Conservation (phyloP, 305 asterid genomes). For the Caryopteris hybrid region DNA sequence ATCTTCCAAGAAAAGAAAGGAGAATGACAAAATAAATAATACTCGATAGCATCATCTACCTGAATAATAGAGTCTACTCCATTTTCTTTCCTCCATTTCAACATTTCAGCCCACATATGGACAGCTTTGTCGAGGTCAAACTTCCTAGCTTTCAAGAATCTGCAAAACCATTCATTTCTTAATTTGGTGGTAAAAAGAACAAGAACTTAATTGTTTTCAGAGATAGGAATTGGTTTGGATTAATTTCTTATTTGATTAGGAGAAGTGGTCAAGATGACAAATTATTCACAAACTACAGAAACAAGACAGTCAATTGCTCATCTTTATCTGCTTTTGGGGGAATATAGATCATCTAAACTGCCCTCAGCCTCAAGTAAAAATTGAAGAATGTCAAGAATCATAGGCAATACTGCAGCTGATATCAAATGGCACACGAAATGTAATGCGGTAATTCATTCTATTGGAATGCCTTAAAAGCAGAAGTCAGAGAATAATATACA, state of each 20-base stretch:
- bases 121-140: conserved; percentile 85
- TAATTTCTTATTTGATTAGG: neutral
- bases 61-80: conserved; percentile 75
- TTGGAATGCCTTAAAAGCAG: neutral
- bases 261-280: neutral
- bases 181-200: neutral
- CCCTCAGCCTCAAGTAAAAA: too few species aligned
- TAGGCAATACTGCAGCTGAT: neutral
- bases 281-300: neutral
- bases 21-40: neutral
- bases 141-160: conserved; percentile 90
- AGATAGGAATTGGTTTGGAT: neutral
- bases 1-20: neutral
- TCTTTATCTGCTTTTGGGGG: too few species aligned
- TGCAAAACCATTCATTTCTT: conserved; percentile 30
- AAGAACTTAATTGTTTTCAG: neutral
- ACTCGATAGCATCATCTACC: conserved; percentile 37
- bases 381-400: neutral
- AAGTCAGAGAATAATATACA: neutral
- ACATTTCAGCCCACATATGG: conserved; percentile 94
- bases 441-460: neutral
- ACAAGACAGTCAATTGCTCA: too few species aligned
- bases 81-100: conserved; percentile 85
- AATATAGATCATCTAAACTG: too few species aligned
- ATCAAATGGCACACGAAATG: conserved; percentile 3